phyloP scores from a whole-genome alignment of 176 grass and related monocot genomes.

The Juncus inflexus region DNA sequence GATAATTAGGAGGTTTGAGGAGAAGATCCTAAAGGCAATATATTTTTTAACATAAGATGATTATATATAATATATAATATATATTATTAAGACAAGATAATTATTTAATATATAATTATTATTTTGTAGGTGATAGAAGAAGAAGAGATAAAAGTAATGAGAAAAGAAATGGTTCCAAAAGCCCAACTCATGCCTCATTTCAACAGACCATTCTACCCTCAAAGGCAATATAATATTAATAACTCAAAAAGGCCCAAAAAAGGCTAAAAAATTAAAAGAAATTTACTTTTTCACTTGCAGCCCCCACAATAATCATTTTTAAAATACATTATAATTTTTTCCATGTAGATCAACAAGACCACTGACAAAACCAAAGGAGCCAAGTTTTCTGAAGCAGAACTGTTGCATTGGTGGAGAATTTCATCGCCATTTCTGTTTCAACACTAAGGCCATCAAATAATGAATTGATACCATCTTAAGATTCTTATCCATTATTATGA shows the following conservation, averaged over 20 bases:
- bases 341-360: slow-evolving; percentile 61
- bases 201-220: slow-evolving; percentile 82
- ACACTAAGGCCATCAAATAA: slow-evolving; percentile 47
- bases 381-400: slow-evolving; percentile 69
- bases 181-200: slow-evolving; percentile 93
- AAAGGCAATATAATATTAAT: slow-evolving; percentile 50
- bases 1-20: slow-evolving; percentile 84
- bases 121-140: slow-evolving; percentile 68
- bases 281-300: neutral
- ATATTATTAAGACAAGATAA: neutral
- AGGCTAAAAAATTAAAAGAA: no score
- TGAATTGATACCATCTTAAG: neutral
- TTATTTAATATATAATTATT: neutral
- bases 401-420: slow-evolving; percentile 79
- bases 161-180: slow-evolving; percentile 97
- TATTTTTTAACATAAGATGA: neutral
- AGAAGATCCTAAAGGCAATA: slow-evolving; percentile 58
- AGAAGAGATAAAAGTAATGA: slow-evolving; percentile 85
- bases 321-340: neutral
- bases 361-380: slow-evolving; percentile 71
- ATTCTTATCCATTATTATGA: slow-evolving; percentile 1
- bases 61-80: neutral
- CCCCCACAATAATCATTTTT: neutral
- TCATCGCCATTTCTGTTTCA: slow-evolving; percentile 80
- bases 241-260: neutral